A percentile compares a stretch with the other conserved stretches of the same genome.
These are phyloP conservation scores for Chenopodium suecicum DNA, from an alignment of 148 eudicot species.

Conservation along the genomic window DNA sequence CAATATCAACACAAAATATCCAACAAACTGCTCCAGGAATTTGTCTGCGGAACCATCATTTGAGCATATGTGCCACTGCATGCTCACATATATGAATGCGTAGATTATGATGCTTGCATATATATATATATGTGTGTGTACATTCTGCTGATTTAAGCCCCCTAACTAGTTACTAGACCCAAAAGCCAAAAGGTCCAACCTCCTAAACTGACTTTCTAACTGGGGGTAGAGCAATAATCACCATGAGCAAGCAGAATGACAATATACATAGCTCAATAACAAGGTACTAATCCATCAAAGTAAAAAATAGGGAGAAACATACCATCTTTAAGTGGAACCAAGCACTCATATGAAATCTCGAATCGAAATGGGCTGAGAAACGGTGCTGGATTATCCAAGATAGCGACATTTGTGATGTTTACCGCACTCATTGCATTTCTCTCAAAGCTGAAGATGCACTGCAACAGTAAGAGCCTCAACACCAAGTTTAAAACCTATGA, in stretches of 20 bases:
- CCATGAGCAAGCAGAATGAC: neutral
- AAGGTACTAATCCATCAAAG: neutral
- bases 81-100: neutral
- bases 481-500: neutral
- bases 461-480: neutral
- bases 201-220: neutral
- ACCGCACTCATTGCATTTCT: conserved; percentile 36
- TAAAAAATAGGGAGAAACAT: neutral
- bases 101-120: neutral
- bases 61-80: neutral
- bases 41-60: neutral
- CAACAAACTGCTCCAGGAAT: neutral
- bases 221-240: neutral
- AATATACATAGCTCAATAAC: neutral
- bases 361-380: conserved; percentile 34
- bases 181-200: neutral
- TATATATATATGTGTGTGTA: no score
- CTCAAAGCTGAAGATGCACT: neutral
- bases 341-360: conserved; percentile 35
- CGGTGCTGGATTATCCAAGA: conserved; percentile 37
- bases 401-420: conserved; percentile 34
- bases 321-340: conserved; percentile 32
- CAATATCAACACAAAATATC: neutral
- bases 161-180: neutral
- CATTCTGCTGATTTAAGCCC: no score